phyloP scores from a whole-genome alignment of 441 rosid species.

The Corymbia calophylla region DNA sequence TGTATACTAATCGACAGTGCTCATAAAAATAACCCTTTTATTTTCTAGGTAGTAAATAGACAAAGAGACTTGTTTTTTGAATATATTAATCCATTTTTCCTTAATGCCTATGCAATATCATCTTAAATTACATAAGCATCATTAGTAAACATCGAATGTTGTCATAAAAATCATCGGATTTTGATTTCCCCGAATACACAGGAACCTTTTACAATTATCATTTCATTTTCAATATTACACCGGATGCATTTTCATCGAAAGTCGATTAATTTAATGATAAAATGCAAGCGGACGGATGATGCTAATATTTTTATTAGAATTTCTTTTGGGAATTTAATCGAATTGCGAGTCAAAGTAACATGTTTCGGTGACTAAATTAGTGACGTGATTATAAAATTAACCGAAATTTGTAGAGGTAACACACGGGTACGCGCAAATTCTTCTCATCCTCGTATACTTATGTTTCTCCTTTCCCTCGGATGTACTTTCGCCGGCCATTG shows the following conservation, averaged over 20 bases:
- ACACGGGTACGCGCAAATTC: neutral
- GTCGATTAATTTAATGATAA: fast-evolving
- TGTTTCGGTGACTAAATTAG: neutral
- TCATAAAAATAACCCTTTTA: neutral
- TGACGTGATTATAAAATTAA: too few relatives aligned
- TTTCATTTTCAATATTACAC: neutral
- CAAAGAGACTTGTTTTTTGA: neutral
- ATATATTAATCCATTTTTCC: neutral
- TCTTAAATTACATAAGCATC: neutral
- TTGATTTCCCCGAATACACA: neutral
- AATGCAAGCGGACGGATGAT: neutral
- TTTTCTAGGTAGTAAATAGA: neutral
- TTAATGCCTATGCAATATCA: neutral
- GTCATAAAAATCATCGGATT: neutral
- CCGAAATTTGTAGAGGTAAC: neutral
- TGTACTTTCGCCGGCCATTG: neutral
- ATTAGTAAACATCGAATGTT: fast-evolving
- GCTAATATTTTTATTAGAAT: fast-evolving
- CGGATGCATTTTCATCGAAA: neutral
- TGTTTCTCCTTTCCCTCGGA: neutral
- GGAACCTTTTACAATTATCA: neutral
- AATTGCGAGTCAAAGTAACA: neutral
- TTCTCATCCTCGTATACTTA: neutral
- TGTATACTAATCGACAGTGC: neutral
- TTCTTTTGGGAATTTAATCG: neutral